A percentile compares a stretch with the other conserved stretches of the same genome.
These are phyloP conservation scores for Fusarium solani-melongenae DNA, from an alignment of 2,329 filamentous ascomycete species.

Conservation along the genomic window DNA sequence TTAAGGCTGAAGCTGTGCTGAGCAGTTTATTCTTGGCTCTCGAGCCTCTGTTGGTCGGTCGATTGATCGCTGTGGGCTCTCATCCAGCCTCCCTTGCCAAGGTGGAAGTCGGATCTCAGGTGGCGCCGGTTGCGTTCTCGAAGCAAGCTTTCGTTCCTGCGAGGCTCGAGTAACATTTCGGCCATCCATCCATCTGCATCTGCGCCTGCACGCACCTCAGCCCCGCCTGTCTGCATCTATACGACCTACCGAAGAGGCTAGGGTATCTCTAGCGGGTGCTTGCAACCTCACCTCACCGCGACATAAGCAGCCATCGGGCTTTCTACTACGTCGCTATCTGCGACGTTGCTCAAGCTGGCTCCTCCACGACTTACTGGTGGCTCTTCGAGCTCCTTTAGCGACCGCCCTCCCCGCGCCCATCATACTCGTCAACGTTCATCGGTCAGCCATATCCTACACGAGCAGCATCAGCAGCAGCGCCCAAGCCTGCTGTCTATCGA, in stretches of 20 bases:
- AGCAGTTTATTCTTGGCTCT: slow-evolving; percentile 3
- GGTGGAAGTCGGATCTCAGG: slow-evolving; percentile 30
- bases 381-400: slow-evolving; percentile 66
- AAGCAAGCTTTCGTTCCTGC: slow-evolving; percentile 19
- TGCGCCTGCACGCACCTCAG: background rate
- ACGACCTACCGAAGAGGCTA: background rate
- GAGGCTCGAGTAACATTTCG: slow-evolving; percentile 4
- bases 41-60: background rate
- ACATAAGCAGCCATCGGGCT: slow-evolving; percentile 17
- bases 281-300: slow-evolving; percentile 8
- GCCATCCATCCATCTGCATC: background rate
- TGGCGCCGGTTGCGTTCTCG: slow-evolving; percentile 18
- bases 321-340: slow-evolving; percentile 35
- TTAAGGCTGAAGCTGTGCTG: slow-evolving; percentile 4
- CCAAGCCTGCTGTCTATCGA: slow-evolving; percentile 47
- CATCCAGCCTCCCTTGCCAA: slow-evolving; percentile 33
- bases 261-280: slow-evolving; percentile 10
- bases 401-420: slow-evolving; percentile 59
- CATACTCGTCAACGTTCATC: slow-evolving; percentile 65
- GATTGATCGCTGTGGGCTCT: slow-evolving; percentile 18
- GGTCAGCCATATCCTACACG: slow-evolving; percentile 45
- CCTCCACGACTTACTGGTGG: slow-evolving; percentile 60
- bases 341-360: slow-evolving; percentile 59
- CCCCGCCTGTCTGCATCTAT: background rate
- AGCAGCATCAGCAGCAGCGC: slow-evolving; percentile 46